Evolutionary conservation across 2,329 filamentous ascomycete genomes (phyloP), one percentile per base, ranked within the genome.

Genomic region (Sclerotinia glacialis): DNA sequence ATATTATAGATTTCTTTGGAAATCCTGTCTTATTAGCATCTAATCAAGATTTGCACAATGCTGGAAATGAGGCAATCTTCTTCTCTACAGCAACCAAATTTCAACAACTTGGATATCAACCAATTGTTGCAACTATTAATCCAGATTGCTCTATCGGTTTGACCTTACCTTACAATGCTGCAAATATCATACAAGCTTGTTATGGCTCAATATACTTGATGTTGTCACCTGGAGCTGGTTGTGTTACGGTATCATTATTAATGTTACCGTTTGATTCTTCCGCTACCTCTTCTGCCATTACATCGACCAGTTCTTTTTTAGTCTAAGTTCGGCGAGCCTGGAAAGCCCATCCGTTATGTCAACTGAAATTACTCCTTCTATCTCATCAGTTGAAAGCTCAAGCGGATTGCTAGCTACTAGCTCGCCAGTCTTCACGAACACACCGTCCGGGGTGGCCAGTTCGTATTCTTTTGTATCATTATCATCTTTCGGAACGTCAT

Each of bases 61-160:
- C 68, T 11, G 69, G 69, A 5, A 69, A 70, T 55, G 69, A 70
- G 52, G 64, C 66, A 8, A 50, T 70, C 5, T 69, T 59, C 44
- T 70, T 70, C 64, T 50, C 69, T n/a, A 69, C 69, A 9, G 37
- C 55, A 21, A 42, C 37, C 4, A 58, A 49, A 55, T 67, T 62
- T 49, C 40, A 46, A 28, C 5, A n/a, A 16, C 52, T 67, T 28
- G 66, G 66, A n/a, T 64, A 66, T 26, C 47, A 65, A 53, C 68
- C 69, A 9, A 66, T 69, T 40, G 65, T 67, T 28, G 69, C 66
- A 21, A 47, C 62, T 11, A 23, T 70, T 21, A 68, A 67, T 37
- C 2, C 23, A 11, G 68, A 70, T 59, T 70, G 69, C 34, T 62
- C 64, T n/a, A 59, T 70, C 5, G 60, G 59, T 12, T 47, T 70